phyloP scores from a whole-genome alignment of 2,329 filamentous ascomycete genomes.

The Alternaria dauci region DNA sequence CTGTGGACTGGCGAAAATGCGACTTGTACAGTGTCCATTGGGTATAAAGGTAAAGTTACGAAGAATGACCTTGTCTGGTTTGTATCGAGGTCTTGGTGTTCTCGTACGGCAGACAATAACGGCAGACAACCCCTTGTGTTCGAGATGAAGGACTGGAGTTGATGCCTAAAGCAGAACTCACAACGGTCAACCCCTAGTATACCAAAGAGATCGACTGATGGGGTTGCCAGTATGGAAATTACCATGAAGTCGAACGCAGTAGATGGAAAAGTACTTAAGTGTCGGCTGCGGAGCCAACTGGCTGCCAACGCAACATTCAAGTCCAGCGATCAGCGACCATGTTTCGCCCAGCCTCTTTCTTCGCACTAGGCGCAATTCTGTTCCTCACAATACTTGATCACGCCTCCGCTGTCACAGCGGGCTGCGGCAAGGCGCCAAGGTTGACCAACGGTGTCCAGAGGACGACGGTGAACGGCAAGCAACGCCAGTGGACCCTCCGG shows the following conservation, averaged over 20 bases:
- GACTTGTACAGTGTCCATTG: background rate
- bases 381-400: slow-evolving; percentile 15
- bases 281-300: background rate
- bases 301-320: background rate
- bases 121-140: background rate
- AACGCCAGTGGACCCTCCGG: slow-evolving; percentile 24
- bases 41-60: background rate
- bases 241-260: background rate
- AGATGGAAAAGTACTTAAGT: slow-evolving; percentile 7
- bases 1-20: background rate
- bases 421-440: slow-evolving; percentile 26
- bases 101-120: background rate
- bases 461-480: slow-evolving; percentile 33
- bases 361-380: slow-evolving; percentile 16
- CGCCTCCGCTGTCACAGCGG: slow-evolving; percentile 15
- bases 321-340: slow-evolving; percentile 4
- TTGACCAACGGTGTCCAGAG: slow-evolving; percentile 20
- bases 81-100: slow-evolving; percentile 7
- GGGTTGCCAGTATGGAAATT: background rate
- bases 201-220: background rate
- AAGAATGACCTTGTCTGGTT: background rate
- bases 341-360: slow-evolving; percentile 18
- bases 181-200: background rate
- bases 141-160: no score
- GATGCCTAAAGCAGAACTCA: no score